Evolutionary conservation across 1,139 yeast genomes (phyloP).

Genomic region (Yamadazyma blattariae): DNA sequence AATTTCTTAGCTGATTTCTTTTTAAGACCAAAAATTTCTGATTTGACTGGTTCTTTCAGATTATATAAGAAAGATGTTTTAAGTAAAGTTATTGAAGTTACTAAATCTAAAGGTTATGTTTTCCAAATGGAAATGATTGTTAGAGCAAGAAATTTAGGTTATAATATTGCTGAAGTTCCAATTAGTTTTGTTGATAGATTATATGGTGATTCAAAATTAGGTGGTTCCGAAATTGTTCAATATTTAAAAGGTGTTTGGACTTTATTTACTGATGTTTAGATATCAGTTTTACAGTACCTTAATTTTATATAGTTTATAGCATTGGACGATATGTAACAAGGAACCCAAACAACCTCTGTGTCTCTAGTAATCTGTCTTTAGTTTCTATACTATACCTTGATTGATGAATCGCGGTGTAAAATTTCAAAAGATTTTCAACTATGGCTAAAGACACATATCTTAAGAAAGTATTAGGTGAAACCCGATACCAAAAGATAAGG

Average conservation of each 20-base stretch:
- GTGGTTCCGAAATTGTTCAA: conserved; percentile 80
- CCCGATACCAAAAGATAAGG: conserved; percentile 28
- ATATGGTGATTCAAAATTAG: conserved; percentile 78
- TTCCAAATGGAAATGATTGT: conserved; percentile 93
- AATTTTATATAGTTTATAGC: neutral
- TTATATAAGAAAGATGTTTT: conserved; percentile 71
- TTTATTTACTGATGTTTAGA: conserved; percentile 59
- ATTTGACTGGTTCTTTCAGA: conserved; percentile 77
- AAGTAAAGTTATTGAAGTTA: conserved; percentile 63
- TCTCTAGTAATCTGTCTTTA: no score
- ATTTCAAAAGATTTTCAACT: neutral
- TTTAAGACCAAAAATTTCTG: conserved; percentile 71
- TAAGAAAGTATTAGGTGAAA: conserved; percentile 42
- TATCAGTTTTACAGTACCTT: neutral
- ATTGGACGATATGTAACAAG: neutral
- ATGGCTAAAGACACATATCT: conserved; percentile 46
- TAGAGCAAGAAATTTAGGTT: conserved; percentile 70
- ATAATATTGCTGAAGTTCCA: conserved; percentile 76
- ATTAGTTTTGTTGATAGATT: conserved; percentile 77
- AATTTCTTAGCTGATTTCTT: conserved; percentile 73
- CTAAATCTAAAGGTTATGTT: conserved; percentile 78
- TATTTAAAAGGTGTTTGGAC: conserved; percentile 75
- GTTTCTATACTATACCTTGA: no score
- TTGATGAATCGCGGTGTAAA: neutral
- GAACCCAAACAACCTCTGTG: no score